Evolutionary conservation across 2,329 filamentous ascomycete genomes (phyloP).

Genomic region (Penicillium palitans): DNA sequence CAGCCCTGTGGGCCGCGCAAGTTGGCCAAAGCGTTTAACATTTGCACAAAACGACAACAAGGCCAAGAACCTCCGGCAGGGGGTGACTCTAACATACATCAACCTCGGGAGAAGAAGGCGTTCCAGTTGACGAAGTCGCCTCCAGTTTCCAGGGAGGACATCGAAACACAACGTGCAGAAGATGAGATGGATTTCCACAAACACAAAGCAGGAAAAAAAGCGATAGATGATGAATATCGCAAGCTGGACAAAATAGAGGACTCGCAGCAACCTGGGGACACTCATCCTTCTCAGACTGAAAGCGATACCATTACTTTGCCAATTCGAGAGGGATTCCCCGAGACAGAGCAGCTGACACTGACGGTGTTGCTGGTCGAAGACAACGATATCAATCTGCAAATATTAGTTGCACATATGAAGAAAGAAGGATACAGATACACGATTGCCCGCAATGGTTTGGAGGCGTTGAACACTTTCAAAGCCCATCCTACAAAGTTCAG

Average conservation of each 20-base stretch:
- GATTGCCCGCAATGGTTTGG: conserved; percentile 38
- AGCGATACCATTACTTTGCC: not conserved
- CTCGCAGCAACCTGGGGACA: not conserved
- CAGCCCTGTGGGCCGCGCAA: conserved; percentile 39
- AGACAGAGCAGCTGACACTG: conserved; percentile 10
- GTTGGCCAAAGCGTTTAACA: conserved; percentile 31
- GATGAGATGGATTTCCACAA: not conserved
- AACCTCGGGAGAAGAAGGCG: not conserved
- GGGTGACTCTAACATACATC: conserved; percentile 4
- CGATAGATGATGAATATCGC: not conserved
- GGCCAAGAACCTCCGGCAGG: not conserved
- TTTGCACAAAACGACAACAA: conserved; percentile 25
- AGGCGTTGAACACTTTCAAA: conserved; percentile 36
- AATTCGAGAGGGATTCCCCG: not conserved
- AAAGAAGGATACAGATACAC: conserved; percentile 32
- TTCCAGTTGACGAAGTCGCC: not conserved
- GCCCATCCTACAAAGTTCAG: conserved; percentile 8
- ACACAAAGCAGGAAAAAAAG: not conserved
- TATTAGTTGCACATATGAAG: conserved; percentile 35
- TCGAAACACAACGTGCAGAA: not conserved
- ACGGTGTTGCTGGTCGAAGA: conserved; percentile 40
- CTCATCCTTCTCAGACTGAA: not conserved
- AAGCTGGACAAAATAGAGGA: not conserved
- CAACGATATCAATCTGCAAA: conserved; percentile 38
- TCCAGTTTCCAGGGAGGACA: not conserved